These are phyloP conservation scores for Cucurbita ficifolia DNA, from an alignment of 306 rosid genomes.

Conservation along the genomic window DNA sequence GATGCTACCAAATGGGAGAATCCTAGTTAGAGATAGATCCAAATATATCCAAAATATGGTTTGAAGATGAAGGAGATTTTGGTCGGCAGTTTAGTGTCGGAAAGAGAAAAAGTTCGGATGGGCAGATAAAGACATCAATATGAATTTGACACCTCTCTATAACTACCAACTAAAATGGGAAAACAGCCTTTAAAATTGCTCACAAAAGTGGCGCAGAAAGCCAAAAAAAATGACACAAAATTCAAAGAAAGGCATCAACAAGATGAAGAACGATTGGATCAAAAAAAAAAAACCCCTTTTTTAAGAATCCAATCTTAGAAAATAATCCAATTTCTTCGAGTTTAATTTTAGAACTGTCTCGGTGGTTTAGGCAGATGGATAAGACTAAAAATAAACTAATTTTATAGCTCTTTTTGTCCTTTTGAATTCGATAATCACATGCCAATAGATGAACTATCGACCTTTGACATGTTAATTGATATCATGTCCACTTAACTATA, in stretches of 20 bases:
- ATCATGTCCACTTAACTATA: too few species aligned
- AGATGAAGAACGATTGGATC: neutral
- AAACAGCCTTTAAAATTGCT: neutral
- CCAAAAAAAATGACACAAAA: neutral
- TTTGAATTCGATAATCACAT: too few species aligned
- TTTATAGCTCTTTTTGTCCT: too few species aligned
- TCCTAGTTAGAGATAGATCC: neutral
- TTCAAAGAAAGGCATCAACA: neutral
- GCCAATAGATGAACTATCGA: too few species aligned
- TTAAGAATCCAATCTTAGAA: neutral
- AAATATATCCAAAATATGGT: neutral
- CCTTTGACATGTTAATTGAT: too few species aligned
- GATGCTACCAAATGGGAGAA: neutral
- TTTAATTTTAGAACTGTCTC: too few species aligned
- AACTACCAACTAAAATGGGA: neutral
- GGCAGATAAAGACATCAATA: neutral
- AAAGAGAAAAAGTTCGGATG: neutral
- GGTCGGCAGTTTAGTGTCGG: constrained; percentile 2
- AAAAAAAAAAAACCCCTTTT: neutral
- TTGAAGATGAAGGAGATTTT: neutral
- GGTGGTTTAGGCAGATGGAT: too few species aligned
- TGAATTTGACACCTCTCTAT: neutral
- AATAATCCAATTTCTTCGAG: neutral
- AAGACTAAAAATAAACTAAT: too few species aligned
- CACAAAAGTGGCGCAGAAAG: neutral